These are phyloP conservation scores for Xerocomus nothofagi DNA, from an alignment of 1,284 basidiomycete genomes.

Conservation along the genomic window DNA sequence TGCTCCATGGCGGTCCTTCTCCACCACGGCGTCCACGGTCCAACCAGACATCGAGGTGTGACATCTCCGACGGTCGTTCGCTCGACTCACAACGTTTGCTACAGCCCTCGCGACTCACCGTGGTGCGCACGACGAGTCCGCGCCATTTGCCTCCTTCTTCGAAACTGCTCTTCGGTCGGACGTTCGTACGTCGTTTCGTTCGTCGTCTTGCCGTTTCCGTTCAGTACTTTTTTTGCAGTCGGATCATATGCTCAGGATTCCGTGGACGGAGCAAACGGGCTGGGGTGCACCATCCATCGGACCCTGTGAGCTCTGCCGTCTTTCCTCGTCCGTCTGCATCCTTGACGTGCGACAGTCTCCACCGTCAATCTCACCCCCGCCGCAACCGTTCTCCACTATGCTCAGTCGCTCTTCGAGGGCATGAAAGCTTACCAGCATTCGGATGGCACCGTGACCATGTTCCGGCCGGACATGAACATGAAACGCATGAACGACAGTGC, in stretches of 20 bases:
- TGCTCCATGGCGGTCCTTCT: slow-evolving; percentile 15
- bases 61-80: neutral
- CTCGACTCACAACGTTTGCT: neutral
- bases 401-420: slow-evolving; percentile 89
- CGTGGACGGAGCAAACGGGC: slow-evolving; percentile 72
- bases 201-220: slow-evolving; percentile 7
- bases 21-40: slow-evolving; percentile 1
- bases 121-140: slow-evolving; percentile 51
- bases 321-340: neutral
- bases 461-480: slow-evolving; percentile 99
- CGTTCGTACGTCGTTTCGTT: slow-evolving; percentile 53
- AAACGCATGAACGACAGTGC: slow-evolving; percentile 85
- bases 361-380: slow-evolving; percentile 80
- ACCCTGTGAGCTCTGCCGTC: slow-evolving; percentile 61
- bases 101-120: slow-evolving; percentile 49
- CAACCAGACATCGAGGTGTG: slow-evolving; percentile 30
- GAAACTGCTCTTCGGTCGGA: slow-evolving; percentile 65
- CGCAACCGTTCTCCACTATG: slow-evolving; percentile 92
- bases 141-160: slow-evolving; percentile 53
- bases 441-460: slow-evolving; percentile 81
- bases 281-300: slow-evolving; percentile 86
- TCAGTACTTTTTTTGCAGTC: slow-evolving; percentile 48
- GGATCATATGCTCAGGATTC: slow-evolving; percentile 91
- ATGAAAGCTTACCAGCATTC: slow-evolving; percentile 93
- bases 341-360: slow-evolving; percentile 51